Evolutionary conservation across 805 yeast species (phyloP).

Genomic region (Yarrowia deformans): DNA sequence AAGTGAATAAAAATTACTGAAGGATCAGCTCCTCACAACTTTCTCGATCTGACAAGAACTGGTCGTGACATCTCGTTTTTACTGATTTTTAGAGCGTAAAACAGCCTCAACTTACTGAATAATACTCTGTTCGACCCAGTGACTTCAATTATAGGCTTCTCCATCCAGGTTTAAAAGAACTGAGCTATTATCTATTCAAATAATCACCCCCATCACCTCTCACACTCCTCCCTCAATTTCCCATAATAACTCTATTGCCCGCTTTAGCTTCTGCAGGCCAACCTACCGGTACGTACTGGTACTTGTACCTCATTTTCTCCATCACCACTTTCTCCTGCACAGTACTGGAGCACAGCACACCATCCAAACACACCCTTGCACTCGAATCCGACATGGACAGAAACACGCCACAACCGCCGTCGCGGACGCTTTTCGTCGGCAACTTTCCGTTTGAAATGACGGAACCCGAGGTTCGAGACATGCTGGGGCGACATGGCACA

Average conservation of each 20-base stretch:
- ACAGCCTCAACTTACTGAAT: too few relatives aligned
- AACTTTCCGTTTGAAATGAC: constrained; percentile 46
- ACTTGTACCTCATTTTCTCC: constrained; percentile 4
- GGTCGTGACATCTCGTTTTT: too few relatives aligned
- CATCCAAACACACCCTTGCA: background rate
- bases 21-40: too few relatives aligned
- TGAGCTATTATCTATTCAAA: too few relatives aligned
- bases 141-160: too few relatives aligned
- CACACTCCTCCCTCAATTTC: background rate
- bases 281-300: too few relatives aligned
- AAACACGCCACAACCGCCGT: constrained; percentile 41
- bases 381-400: constrained; percentile 4
- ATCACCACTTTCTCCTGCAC: background rate
- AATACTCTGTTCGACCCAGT: too few relatives aligned
- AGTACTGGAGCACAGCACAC: background rate
- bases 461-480: constrained; percentile 44
- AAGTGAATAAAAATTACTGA: too few relatives aligned
- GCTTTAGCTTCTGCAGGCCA: constrained; percentile 8
- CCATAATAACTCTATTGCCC: background rate
- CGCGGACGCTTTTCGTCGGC: constrained; percentile 45
- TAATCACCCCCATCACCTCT: too few relatives aligned
- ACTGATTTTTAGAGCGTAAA: too few relatives aligned
- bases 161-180: too few relatives aligned
- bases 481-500: constrained; percentile 43
- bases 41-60: too few relatives aligned